Conservation (phyloP, 345 rosid species). For the Hypericum perforatum region DNA sequence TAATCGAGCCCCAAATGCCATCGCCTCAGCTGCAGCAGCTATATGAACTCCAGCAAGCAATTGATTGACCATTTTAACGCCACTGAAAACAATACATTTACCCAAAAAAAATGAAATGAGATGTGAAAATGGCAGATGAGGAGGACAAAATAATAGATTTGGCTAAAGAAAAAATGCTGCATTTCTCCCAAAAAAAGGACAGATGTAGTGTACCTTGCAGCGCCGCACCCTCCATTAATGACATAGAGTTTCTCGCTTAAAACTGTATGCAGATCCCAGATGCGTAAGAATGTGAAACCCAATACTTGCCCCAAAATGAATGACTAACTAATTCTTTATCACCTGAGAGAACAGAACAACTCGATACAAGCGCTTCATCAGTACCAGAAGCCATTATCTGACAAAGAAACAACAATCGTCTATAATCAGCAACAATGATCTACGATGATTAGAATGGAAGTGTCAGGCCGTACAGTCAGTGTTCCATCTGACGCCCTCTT, state of each 20-base stretch:
- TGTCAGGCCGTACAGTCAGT: constrained; percentile 49
- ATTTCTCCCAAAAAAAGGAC: no score
- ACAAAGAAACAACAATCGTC: constrained; percentile 8
- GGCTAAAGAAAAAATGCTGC: neutral
- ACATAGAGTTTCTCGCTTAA: constrained; percentile 91
- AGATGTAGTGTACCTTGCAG: constrained; percentile 59
- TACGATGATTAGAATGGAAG: constrained; percentile 1
- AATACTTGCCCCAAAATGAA: constrained; percentile 13
- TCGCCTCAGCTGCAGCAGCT: constrained; percentile 93
- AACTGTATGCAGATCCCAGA: constrained; percentile 37
- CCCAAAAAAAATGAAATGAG: constrained; percentile 1
- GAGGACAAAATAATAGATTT: constrained; percentile 14
- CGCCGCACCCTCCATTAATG: constrained; percentile 86
- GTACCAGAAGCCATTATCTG: constrained; percentile 94
- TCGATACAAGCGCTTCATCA: constrained; percentile 57
- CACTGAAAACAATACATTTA: constrained; percentile 30
- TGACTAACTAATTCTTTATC: constrained; percentile 6
- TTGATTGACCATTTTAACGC: constrained; percentile 89
- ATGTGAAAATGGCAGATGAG: constrained; percentile 6
- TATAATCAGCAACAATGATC: constrained; percentile 11
- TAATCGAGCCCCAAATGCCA: constrained; percentile 90
- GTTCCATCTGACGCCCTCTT: constrained; percentile 82
- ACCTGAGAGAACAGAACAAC: constrained; percentile 76
- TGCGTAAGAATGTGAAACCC: constrained; percentile 15
- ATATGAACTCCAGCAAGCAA: constrained; percentile 98